Conservation (phyloP, 1,284 basidiomycete genomes). For the Cystobasidium pallidum region DNA sequence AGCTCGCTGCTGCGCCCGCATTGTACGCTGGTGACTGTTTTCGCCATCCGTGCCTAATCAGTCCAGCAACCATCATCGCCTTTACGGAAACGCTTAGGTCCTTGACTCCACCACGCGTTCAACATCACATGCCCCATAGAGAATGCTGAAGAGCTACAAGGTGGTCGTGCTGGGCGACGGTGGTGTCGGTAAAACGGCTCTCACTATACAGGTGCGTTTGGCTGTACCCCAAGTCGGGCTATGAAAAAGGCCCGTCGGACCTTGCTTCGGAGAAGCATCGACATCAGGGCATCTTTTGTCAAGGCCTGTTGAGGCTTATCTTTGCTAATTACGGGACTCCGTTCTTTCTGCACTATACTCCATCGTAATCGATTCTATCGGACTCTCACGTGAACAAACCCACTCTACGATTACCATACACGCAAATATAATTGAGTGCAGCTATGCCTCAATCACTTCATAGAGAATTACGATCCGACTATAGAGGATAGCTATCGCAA, state of each 20-base stretch:
- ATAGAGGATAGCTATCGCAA: constrained; percentile 58
- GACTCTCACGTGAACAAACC: not conserved
- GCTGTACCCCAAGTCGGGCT: not conserved
- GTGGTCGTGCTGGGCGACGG: constrained; percentile 42
- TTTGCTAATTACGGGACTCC: not conserved
- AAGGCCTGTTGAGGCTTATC: too few species aligned
- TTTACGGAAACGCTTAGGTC: too few species aligned
- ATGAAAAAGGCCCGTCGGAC: constrained; percentile 3
- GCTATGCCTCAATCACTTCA: constrained; percentile 52
- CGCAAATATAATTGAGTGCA: constrained; percentile 17
- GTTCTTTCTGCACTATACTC: not conserved
- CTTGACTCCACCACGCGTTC: not conserved
- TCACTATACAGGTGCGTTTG: constrained; percentile 51
- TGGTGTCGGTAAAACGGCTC: constrained; percentile 54
- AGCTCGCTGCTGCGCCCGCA: too few species aligned
- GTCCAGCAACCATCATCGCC: not conserved
- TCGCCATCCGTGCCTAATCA: not conserved
- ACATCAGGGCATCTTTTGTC: too few species aligned
- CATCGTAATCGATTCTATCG: not conserved
- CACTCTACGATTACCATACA: not conserved
- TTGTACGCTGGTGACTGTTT: too few species aligned
- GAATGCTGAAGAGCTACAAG: constrained; percentile 26
- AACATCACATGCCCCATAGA: not conserved
- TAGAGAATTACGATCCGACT: constrained; percentile 56
- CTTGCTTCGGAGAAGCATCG: constrained; percentile 6